A percentile compares a stretch with the other conserved stretches of the same genome.
These are phyloP conservation scores for Citrus trifoliata DNA, from an alignment of 345 rosid species.

Conservation along the genomic window DNA sequence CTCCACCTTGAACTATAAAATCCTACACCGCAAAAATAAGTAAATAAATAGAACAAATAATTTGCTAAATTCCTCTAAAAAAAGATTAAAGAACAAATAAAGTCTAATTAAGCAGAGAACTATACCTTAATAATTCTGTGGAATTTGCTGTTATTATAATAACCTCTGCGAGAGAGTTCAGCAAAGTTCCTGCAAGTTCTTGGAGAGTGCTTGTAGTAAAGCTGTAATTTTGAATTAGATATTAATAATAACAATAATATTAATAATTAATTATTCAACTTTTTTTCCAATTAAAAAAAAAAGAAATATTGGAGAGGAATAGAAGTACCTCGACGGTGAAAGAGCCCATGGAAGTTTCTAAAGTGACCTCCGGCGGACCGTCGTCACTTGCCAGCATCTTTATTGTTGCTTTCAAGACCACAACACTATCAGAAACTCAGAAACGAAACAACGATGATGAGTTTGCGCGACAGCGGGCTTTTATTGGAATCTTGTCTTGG, in stretches of 20 bases:
- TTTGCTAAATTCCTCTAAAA: not conserved
- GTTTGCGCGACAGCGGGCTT: too few relatives aligned
- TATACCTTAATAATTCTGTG: constrained; percentile 88
- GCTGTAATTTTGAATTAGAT: constrained; percentile 32
- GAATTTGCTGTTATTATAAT: constrained; percentile 76
- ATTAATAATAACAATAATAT: not conserved
- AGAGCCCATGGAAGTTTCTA: constrained; percentile 92
- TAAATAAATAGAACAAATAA: constrained; percentile 4
- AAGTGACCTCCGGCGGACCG: constrained; percentile 84
- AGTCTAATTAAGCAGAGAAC: not conserved
- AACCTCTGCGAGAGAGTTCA: constrained; percentile 82
- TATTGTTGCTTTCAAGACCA: not conserved
- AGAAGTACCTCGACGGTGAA: constrained; percentile 75
- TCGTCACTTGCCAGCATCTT: constrained; percentile 73
- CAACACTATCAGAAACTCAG: too few relatives aligned
- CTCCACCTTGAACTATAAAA: constrained; percentile 98
- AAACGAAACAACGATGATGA: too few relatives aligned
- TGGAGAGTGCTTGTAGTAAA: constrained; percentile 86
- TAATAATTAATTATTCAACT: not conserved
- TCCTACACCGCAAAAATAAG: constrained; percentile 43
- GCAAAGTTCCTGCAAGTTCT: constrained; percentile 94
- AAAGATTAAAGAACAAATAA: not conserved
- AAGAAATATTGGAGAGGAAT: not conserved
- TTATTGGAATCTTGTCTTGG: too few relatives aligned
- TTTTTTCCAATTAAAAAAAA: not conserved